Evolutionary conservation across 2,329 filamentous ascomycete species (phyloP).

Genomic region (Fusarium nygamai): DNA sequence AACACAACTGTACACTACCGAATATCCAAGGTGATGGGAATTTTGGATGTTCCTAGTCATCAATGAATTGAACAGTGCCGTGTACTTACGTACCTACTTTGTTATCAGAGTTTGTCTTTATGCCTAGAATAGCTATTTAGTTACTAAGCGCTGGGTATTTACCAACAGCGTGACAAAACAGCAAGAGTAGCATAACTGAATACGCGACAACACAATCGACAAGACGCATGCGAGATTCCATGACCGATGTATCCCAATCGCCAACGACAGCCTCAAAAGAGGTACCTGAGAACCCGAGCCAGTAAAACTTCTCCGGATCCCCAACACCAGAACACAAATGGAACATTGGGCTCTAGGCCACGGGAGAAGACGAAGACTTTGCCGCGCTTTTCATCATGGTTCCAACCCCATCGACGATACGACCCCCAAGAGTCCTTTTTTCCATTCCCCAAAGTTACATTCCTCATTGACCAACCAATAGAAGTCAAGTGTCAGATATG

Average conservation of each 20-base stretch:
- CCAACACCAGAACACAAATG: background rate
- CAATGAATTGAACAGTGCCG: background rate
- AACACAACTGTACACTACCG: background rate
- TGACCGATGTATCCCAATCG: background rate
- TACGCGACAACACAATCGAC: background rate
- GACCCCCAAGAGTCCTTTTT: constrained; percentile 37
- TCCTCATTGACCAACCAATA: constrained; percentile 41
- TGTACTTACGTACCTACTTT: background rate
- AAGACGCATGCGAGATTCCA: background rate
- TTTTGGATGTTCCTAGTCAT: background rate
- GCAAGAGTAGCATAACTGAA: background rate
- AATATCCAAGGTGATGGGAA: background rate
- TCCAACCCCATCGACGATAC: constrained; percentile 30
- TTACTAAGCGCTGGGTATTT: background rate
- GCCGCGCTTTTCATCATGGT: constrained; percentile 25
- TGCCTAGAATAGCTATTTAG: background rate
- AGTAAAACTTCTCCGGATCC: background rate
- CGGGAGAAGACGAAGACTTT: constrained; percentile 16
- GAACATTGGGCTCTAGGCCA: background rate
- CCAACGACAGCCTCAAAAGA: background rate
- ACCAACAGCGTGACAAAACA: background rate
- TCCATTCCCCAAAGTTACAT: constrained; percentile 44
- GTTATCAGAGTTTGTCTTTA: background rate
- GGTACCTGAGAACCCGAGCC: constrained; percentile 14
- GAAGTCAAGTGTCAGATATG: constrained; percentile 43